Evolutionary conservation across 2,329 filamentous ascomycete species (phyloP), one percentile per base, ranked within the genome.

Genomic region (Cercospora brassicicola): DNA sequence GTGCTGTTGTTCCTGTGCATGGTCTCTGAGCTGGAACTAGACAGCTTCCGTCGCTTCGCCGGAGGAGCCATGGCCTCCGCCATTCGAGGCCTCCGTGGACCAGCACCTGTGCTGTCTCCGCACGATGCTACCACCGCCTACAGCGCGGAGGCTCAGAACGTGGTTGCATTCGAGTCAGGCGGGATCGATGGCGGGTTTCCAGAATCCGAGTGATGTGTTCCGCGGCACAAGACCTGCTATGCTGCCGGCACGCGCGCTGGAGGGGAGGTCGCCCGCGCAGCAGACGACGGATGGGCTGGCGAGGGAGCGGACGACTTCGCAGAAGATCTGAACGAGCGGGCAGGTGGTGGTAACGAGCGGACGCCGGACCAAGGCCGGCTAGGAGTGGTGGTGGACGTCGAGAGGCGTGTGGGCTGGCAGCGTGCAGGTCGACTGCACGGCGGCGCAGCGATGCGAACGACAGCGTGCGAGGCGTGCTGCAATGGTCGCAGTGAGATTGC

Each of bases 351-450:
- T 65, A 76, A 74, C 74, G 75, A 77, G 65, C 71, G 75, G 72
- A 76, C 74, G 73, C 69, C 72, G 74, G 73, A 73, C 65, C 67
- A 68, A 76, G 71, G 73, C 74, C 75, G 72, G 69, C 73, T 65
- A 56, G 53, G 61, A 69, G 60, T 26, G 30, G 18, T n/a, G 61
- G 23, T 53, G 28, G 45, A 55, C 53, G 53, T 28, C 59, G 48
- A 42, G 60, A 53, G 60, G 42, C 28, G 36, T 53, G 39, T 30
- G 59, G 57, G 23, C 26, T 23, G 30, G 59, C 48, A 39, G 45
- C 30, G 64, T 39, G 57, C 57, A 62, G 42, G 23, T 66, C 59
- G 51, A 66, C 57, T 66, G 42, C 56, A 28, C 48, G 20, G 30
- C 53, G 9, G 30, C 53, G 53, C 45, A 51, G 45, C 45, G 45